Percentiles rank a stretch among this genome's conserved stretches.
Evolutionary conservation across 352 stramenopile species (phyloP).

Genomic region (Phytophthora cactorum): DNA sequence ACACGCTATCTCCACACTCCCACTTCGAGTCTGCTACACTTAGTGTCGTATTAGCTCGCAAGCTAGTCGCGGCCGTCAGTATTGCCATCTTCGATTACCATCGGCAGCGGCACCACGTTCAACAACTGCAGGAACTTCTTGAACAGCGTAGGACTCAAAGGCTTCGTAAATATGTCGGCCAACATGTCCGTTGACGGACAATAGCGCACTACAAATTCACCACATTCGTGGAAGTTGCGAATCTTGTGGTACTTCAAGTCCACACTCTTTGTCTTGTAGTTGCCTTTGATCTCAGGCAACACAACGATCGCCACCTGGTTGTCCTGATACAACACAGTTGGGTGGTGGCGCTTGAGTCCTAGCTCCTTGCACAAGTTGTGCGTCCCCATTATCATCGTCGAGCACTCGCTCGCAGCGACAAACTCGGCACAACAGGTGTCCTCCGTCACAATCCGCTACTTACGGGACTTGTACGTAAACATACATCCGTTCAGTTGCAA

Average conservation of each 20-base stretch:
- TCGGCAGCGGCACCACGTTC: background rate
- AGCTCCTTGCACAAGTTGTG: conserved; percentile 12
- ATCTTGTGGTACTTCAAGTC: conserved; percentile 20
- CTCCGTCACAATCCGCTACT: conserved; percentile 5
- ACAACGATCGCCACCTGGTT: background rate
- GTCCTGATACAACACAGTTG: background rate
- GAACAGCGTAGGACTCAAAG: background rate
- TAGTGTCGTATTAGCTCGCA: background rate
- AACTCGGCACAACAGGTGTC: conserved; percentile 14
- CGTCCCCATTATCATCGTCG: conserved; percentile 1
- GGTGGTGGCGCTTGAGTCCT: background rate
- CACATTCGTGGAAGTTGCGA: conserved; percentile 7
- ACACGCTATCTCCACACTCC: background rate
- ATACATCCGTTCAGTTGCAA: conserved; percentile 7
- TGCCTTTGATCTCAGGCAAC: conserved; percentile 7
- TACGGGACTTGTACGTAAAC: conserved; percentile 7
- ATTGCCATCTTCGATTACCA: background rate
- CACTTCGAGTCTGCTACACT: background rate
- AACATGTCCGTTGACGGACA: conserved; percentile 18
- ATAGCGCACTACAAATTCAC: conserved; percentile 14
- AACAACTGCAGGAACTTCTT: background rate
- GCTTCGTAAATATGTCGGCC: conserved; percentile 16
- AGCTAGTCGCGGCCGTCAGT: background rate
- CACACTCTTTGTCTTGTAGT: conserved; percentile 17
- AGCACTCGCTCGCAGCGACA: conserved; percentile 12